Evolutionary conservation across 139 green algal genomes (phyloP).

Genomic region (Trebouxia sp.): DNA sequence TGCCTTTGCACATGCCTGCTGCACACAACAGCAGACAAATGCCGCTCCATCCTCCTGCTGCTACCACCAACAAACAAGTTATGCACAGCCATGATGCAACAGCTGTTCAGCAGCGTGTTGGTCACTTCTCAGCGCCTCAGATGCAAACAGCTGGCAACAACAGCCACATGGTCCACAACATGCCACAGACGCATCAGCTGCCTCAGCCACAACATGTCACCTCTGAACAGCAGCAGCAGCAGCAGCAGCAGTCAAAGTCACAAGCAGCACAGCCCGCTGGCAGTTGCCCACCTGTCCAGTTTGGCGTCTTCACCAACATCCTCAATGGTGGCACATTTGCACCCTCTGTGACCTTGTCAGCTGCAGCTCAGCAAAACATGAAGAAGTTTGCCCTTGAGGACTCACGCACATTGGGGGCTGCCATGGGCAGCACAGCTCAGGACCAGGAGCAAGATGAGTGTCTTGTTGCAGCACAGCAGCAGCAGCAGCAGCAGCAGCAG

Average conservation of each 20-base stretch:
- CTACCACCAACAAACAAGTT: no score
- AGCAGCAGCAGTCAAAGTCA: background rate
- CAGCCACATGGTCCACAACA: background rate
- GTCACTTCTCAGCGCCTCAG: no score
- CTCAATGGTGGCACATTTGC: background rate
- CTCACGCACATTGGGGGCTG: no score
- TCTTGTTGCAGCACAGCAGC: no score
- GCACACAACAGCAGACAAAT: background rate
- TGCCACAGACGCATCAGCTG: background rate
- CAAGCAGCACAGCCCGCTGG: background rate
- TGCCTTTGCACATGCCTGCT: background rate
- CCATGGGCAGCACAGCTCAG: no score
- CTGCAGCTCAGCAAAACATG: background rate
- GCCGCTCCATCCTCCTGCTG: no score
- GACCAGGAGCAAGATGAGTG: no score
- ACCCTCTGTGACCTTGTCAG: background rate
- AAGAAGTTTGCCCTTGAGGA: background rate
- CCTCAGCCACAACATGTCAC: background rate
- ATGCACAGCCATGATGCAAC: no score
- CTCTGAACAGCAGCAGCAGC: background rate
- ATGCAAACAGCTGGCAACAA: no score
- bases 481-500: no score
- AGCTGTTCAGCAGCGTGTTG: no score
- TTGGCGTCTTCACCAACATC: slow-evolving; percentile 15
- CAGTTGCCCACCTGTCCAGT: background rate